A percentile compares a stretch with the other conserved stretches of the same genome.
These are phyloP conservation scores for Fistulinella prunicolor DNA, from an alignment of 768 basidiomycete genomes.

Conservation along the genomic window DNA sequence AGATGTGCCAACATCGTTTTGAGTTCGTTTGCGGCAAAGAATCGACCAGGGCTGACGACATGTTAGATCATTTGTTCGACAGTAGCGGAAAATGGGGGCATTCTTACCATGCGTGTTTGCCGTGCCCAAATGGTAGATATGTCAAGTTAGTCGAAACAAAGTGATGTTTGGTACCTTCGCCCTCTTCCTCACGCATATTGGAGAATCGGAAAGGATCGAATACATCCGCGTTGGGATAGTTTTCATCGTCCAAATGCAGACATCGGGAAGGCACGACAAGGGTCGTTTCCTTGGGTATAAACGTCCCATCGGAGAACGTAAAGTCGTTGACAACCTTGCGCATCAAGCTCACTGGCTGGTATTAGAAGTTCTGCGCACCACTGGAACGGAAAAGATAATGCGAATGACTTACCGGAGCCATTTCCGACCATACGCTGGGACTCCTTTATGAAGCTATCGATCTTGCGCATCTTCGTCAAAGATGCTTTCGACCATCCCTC, in stretches of 20 bases:
- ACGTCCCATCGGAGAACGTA: slow-evolving; percentile 38
- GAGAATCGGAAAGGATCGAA: slow-evolving; percentile 54
- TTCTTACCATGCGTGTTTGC: slow-evolving; percentile 20
- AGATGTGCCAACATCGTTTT: background rate
- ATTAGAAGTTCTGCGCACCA: background rate
- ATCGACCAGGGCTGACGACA: slow-evolving; percentile 9
- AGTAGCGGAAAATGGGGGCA: background rate
- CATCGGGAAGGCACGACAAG: slow-evolving; percentile 25
- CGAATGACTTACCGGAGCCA: slow-evolving; percentile 21
- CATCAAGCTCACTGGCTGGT: slow-evolving; percentile 25
- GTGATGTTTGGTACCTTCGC: slow-evolving; percentile 34
- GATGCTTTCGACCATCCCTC: slow-evolving; percentile 26
- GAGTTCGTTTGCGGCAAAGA: slow-evolving; percentile 3
- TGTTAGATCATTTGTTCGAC: background rate
- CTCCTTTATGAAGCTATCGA: slow-evolving; percentile 42
- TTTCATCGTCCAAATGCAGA: slow-evolving; percentile 18
- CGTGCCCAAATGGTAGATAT: slow-evolving; percentile 39
- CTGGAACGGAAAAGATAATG: too few species aligned
- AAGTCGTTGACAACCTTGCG: slow-evolving; percentile 33
- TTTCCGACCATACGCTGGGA: slow-evolving; percentile 30
- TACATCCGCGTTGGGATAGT: slow-evolving; percentile 32
- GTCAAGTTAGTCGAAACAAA: slow-evolving; percentile 33
- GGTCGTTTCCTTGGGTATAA: slow-evolving; percentile 32
- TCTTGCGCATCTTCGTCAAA: slow-evolving; percentile 29
- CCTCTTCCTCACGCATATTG: slow-evolving; percentile 32